Evolutionary conservation across 2,329 filamentous ascomycete genomes (phyloP).

Genomic region (Colletotrichum magnum): DNA sequence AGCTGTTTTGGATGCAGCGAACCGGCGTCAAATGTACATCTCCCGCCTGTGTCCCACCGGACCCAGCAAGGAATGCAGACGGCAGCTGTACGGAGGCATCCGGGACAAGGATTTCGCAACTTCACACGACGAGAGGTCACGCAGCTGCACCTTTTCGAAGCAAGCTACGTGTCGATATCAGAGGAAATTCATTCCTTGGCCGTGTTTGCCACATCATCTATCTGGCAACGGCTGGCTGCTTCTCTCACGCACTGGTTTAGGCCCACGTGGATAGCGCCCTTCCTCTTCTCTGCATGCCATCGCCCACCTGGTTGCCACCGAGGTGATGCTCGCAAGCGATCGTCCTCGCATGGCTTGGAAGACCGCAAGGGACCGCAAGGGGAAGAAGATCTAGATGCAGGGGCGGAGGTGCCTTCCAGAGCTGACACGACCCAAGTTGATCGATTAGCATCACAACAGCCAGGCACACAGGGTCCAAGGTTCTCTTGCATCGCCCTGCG

Average conservation of each 20-base stretch:
- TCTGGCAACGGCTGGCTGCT: conserved; percentile 3
- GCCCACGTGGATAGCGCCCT: conserved; percentile 13
- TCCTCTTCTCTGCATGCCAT: conserved; percentile 19
- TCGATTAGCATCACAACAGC: not conserved
- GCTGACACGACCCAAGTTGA: not conserved
- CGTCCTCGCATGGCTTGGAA: conserved; percentile 4
- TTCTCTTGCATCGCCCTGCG: not conserved
- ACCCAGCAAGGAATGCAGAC: conserved; percentile 5
- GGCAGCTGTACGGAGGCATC: conserved; percentile 21
- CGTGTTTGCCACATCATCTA: conserved; percentile 34
- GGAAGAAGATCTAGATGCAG: not conserved
- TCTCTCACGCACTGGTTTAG: conserved; percentile 7
- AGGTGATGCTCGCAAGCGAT: conserved; percentile 16
- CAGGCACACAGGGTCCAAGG: not conserved
- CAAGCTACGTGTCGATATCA: conserved; percentile 26
- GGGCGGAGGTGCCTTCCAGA: not conserved
- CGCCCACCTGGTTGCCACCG: conserved; percentile 23
- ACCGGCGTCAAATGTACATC: conserved; percentile 30
- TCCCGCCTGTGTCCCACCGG: conserved; percentile 30
- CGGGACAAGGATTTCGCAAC: conserved; percentile 26
- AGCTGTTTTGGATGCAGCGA: conserved; percentile 15
- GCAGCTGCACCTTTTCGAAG: not conserved
- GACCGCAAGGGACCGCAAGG: not conserved
- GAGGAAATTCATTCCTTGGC: conserved; percentile 24
- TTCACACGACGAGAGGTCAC: conserved; percentile 15